A percentile compares a stretch with the other conserved stretches of the same genome.
phyloP scores from a whole-genome alignment of 805 yeast species.

The Candida caryicola region DNA sequence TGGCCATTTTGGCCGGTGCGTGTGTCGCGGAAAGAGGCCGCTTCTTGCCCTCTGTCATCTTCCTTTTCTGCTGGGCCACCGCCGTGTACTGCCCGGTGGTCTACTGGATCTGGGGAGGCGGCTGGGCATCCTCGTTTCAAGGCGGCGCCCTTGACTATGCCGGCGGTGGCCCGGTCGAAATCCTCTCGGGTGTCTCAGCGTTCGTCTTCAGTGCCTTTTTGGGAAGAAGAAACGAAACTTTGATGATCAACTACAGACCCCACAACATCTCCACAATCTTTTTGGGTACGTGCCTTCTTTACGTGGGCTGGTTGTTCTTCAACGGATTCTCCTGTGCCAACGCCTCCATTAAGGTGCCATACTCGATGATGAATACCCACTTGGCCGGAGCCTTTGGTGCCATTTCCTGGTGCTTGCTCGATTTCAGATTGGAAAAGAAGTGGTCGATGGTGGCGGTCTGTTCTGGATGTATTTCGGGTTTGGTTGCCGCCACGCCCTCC shows the following conservation, averaged over 20 bases:
- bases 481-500: conserved; percentile 96
- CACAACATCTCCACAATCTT: conserved; percentile 92
- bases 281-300: conserved; percentile 79
- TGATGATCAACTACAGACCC: conserved; percentile 86
- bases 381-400: conserved; percentile 89
- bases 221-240: conserved; percentile 73
- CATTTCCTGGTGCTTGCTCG: conserved; percentile 86
- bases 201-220: conserved; percentile 78
- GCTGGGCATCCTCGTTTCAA: conserved; percentile 76
- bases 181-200: conserved; percentile 87
- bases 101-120: conserved; percentile 94
- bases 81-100: conserved; percentile 92
- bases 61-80: conserved; percentile 85
- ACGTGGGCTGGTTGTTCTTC: conserved; percentile 97
- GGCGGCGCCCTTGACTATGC: conserved; percentile 97
- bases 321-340: conserved; percentile 86
- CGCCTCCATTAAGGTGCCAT: conserved; percentile 79
- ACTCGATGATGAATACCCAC: conserved; percentile 90
- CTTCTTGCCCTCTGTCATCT: conserved; percentile 77
- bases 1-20: conserved; percentile 89
- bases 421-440: conserved; percentile 81
- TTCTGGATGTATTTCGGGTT: conserved; percentile 92
- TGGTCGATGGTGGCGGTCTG: conserved; percentile 95
- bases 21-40: conserved; percentile 87
- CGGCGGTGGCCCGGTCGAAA: conserved; percentile 97